Base-by-base conservation (phyloP, 2,329 filamentous ascomycete genomes). In the Cladophialophora psammophila region DNA sequence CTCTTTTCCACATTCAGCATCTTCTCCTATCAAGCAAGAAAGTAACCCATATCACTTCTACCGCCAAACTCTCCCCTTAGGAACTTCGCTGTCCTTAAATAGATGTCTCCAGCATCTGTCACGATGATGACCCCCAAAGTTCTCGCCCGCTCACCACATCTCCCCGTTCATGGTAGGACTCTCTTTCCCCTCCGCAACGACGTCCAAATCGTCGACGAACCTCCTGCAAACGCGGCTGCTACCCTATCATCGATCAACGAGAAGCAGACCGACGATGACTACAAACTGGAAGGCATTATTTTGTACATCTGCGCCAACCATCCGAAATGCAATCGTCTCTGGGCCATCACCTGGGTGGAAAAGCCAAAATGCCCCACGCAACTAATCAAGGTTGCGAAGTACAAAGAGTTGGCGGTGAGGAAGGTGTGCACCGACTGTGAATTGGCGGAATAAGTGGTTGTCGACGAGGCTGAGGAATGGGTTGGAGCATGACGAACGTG, bases 401-500 rank as follows among this genome's bases (percentile, higher is more conserved):
- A 50, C 20, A 50, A 50, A 18, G 45, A 50, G 45, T 20, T 50
- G 45, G 45, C 45, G 10, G 18, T 50, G 45, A 31, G 1, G 45
- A 50, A 50, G 45, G 9, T 13, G 20, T 50, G 45, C 20, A 20
- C 18, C 1, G 18, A 26, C 45, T 50, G 45, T 31, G 45, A 31
- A 10, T 6, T 50, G 18, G 45, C 20, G 9, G 45, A 50, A 50
- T 50, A 20, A 18, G 45, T 26, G 45, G 18, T 50, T 3, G 45
- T 50, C 10, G 45, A 50, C 48, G 58, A 65, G 18, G 56, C 45
- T 31, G 45, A 50, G 15, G 20, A 50, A 12, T 26, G 20, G 45
- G 20, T 31, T 26, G 45, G 45, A 3, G 3, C 13, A 31, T 12
- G 45, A 50, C 3, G 10, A 42, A 50, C 12, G 20, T 10, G 9